Conservation (phyloP, 164 flowering plant genomes). For the Stephania yunnanensis region DNA sequence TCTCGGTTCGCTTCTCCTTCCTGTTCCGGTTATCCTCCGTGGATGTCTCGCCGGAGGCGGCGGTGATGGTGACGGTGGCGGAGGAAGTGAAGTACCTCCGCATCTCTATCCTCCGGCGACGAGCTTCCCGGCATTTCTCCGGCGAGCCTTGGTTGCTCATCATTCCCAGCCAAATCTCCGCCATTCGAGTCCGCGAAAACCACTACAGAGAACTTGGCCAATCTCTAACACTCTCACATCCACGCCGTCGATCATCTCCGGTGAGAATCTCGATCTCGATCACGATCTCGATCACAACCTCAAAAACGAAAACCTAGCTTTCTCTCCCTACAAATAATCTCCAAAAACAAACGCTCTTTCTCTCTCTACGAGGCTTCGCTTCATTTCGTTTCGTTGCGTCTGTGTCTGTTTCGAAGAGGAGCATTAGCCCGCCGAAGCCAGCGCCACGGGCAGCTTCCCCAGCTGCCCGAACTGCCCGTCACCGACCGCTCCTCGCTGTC, state of each 20-base stretch:
- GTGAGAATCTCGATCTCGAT: neutral
- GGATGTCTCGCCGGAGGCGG: neutral
- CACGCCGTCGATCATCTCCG: slow-evolving; percentile 7
- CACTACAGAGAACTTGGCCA: neutral
- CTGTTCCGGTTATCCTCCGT: neutral
- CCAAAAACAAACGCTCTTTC: neutral
- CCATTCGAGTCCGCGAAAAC: slow-evolving; percentile 4
- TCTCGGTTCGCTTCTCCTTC: slow-evolving; percentile 6
- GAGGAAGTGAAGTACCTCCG: slow-evolving; percentile 14
- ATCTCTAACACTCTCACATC: neutral
- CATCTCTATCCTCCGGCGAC: slow-evolving; percentile 36
- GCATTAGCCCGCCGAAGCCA: slow-evolving; percentile 4
- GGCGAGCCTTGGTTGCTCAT: slow-evolving; percentile 18
- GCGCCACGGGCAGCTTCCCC: slow-evolving; percentile 13
- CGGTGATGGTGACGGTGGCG: neutral
- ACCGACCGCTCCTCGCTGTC: slow-evolving; percentile 14
- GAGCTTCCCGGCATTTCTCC: slow-evolving; percentile 28
- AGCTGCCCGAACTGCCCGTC: slow-evolving; percentile 15
- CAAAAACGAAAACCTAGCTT: neutral
- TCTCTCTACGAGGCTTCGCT: neutral
- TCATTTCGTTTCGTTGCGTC: too few relatives aligned
- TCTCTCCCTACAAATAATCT: too few relatives aligned
- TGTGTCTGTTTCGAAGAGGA: neutral
- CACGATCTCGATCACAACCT: neutral
- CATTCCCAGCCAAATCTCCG: slow-evolving; percentile 16